Base-by-base conservation (phyloP, 306 rosid genomes). In the Cucurbita pepo region DNA sequence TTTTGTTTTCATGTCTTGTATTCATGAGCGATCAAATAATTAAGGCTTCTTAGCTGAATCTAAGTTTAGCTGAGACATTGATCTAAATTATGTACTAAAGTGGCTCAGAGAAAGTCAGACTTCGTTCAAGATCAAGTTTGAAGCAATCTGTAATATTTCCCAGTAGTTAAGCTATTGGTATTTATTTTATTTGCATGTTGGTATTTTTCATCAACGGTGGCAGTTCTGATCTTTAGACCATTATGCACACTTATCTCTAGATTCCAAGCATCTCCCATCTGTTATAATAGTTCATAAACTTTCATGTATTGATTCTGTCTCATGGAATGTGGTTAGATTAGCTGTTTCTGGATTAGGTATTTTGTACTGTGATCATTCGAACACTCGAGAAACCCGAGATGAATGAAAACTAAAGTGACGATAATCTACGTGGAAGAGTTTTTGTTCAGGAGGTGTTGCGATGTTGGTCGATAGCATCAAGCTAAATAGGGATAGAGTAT, bases 61-160 rank as follows among this genome's bases (percentile, higher is more conserved):
- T 69, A 30, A 69, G 6, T 15, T 14, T 9, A 50, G 25, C 59
- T 50, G 58, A 69, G 25, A 48, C 58, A 9, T 8, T 30, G 45
- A 34, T 69, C 74, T 69, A 69, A 30, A 51, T 15, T 69, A 15
- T 69, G 74, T 51, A 69, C 51, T 69, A 51, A 69, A 30, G 59
- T 50, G 54, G 47, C 58, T 16, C 30, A 9, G 73, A 13, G 44
- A 69, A 47, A 6, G 41, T 47, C 14, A 34, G 16, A 48, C 53
- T 52, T 48, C 8, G 6, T 36, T 67, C 19, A 34, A 44, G 55
- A 22, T 10, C 21, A 47, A 45, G 22, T 66, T 61, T 66, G 40
- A 66, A 66, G 56, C 72, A 43, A 64, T 18, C 71, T 45, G 13
- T 69, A 6, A 45, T 25, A 47, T 69, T 47, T 69, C 12, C 18